Evolutionary conservation across 768 basidiomycete species (phyloP).

Genomic region (Amanita rimosa): DNA sequence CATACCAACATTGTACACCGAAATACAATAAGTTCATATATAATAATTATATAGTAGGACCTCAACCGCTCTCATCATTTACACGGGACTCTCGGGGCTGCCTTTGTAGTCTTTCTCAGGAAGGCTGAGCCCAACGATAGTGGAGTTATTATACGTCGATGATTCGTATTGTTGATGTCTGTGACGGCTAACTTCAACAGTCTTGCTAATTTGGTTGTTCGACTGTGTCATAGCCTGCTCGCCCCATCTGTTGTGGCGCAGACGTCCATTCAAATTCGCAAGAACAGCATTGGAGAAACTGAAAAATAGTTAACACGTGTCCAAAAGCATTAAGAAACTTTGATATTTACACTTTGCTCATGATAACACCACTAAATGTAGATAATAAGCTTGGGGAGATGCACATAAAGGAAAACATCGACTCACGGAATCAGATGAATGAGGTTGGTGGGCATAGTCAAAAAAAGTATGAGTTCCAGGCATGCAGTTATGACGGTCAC

Average conservation of each 20-base stretch:
- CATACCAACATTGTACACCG: not conserved
- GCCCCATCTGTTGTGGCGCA: constrained; percentile 3
- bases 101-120: not conserved
- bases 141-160: not conserved
- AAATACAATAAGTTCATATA: not conserved
- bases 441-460: constrained; percentile 4
- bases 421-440: constrained; percentile 4
- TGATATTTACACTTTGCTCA: constrained; percentile 5
- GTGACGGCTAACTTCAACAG: constrained; percentile 2
- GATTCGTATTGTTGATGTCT: constrained; percentile 1
- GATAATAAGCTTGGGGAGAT: not conserved
- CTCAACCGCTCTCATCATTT: not conserved
- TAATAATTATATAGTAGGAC: not conserved
- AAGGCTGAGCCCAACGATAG: not conserved
- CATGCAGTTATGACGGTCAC: constrained; percentile 1
- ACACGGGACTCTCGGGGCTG: not conserved
- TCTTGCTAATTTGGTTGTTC: not conserved
- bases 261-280: constrained; percentile 5
- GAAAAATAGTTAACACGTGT: not conserved
- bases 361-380: not conserved
- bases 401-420: no score
- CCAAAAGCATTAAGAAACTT: not conserved
- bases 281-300: constrained; percentile 5
- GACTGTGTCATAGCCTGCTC: not conserved
- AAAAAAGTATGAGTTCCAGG: constrained; percentile 4